These are phyloP conservation scores for Lactarius akahatsu DNA, from an alignment of 768 basidiomycete species.

Conservation along the genomic window DNA sequence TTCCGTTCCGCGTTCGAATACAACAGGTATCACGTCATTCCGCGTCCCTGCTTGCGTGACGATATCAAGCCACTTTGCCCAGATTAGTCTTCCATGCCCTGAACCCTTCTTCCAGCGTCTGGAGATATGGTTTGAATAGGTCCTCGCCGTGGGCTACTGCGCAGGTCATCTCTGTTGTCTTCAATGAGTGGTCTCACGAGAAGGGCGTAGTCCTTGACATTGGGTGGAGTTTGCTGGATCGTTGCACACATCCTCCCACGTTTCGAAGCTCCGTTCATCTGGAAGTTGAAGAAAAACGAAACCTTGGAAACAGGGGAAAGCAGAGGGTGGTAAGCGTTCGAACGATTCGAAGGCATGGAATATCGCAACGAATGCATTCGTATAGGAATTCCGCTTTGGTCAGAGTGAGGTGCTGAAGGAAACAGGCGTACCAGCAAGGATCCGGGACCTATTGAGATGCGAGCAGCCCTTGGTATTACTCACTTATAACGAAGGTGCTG, in stretches of 20 bases:
- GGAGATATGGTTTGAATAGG: slow-evolving; percentile 21
- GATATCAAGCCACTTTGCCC: background rate
- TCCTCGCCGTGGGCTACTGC: slow-evolving; percentile 14
- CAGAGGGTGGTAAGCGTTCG: slow-evolving; percentile 17
- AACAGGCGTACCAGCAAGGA: slow-evolving; percentile 5
- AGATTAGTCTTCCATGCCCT: slow-evolving; percentile 22
- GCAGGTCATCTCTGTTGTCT: slow-evolving; percentile 20
- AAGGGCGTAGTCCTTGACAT: slow-evolving; percentile 25
- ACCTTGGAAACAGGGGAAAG: slow-evolving; percentile 21
- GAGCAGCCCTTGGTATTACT: slow-evolving; percentile 20
- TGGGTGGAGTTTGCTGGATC: slow-evolving; percentile 23
- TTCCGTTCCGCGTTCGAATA: slow-evolving; percentile 24
- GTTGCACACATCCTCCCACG: slow-evolving; percentile 11
- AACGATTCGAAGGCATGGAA: background rate
- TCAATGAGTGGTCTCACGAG: slow-evolving; percentile 26
- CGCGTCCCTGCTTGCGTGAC: background rate
- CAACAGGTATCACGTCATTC: slow-evolving; percentile 22
- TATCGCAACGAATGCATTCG: background rate
- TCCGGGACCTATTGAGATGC: slow-evolving; percentile 16
- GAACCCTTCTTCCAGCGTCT: slow-evolving; percentile 14
- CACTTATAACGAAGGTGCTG: slow-evolving; percentile 17
- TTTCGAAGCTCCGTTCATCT: slow-evolving; percentile 21
- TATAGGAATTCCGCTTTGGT: slow-evolving; percentile 21
- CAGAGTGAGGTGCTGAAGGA: slow-evolving; percentile 19
- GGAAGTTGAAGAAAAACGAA: slow-evolving; percentile 16